Percentiles rank a stretch among this genome's conserved stretches.
These are phyloP conservation scores for Zasmidium angulare DNA, from an alignment of 2,329 filamentous ascomycete species.

Conservation along the genomic window DNA sequence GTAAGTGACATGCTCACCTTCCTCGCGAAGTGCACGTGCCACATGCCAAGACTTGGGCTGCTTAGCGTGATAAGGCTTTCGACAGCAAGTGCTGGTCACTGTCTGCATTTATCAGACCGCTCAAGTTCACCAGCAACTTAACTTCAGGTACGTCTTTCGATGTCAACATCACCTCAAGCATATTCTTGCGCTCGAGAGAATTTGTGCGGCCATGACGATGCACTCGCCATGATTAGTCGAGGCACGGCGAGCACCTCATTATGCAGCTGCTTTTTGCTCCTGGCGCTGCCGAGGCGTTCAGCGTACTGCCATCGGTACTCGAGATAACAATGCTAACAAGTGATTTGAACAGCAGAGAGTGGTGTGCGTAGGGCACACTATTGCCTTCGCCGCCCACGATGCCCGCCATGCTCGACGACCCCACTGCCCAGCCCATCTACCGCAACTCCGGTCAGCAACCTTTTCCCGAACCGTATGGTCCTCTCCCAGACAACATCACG, in stretches of 20 bases:
- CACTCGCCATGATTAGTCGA: background rate
- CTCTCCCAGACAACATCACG: conserved; percentile 66
- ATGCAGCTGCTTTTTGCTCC: background rate
- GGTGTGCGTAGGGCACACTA: background rate
- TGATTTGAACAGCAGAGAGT: background rate
- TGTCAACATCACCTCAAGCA: background rate
- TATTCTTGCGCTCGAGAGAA: background rate
- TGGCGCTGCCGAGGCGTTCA: background rate
- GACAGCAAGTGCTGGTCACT: background rate
- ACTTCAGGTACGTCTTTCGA: background rate
- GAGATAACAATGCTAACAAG: background rate
- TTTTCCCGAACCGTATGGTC: conserved; percentile 62
- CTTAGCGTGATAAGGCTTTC: background rate
- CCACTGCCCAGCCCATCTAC: conserved; percentile 67
- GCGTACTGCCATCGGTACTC: no score
- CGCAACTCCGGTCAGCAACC: conserved; percentile 66
- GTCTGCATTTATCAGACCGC: background rate
- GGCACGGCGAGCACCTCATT: background rate
- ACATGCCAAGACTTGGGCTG: background rate
- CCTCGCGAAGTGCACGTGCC: background rate
- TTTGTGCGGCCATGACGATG: background rate
- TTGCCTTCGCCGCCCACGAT: conserved; percentile 43
- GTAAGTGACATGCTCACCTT: background rate
- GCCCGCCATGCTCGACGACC: conserved; percentile 79
- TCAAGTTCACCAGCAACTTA: background rate